Base-by-base conservation (phyloP, 345 rosid species). In the Ceriops decandra region DNA sequence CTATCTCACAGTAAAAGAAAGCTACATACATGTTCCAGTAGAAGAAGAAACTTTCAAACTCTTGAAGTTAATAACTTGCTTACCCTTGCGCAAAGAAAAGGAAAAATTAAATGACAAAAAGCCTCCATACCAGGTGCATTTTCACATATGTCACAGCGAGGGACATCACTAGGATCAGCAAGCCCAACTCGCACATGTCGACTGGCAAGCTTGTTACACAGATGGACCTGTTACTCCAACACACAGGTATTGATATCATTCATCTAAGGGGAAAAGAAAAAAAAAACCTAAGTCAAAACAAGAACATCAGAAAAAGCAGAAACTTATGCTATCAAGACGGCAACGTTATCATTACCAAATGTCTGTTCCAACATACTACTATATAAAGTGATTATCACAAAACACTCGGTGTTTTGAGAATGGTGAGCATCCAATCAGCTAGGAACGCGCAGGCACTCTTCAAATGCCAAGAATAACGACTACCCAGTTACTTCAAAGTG, bases 1-100 rank as follows among this genome's bases (percentile, higher is more conserved):
- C 91, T 81, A 88, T 80, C 83, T 86, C 91, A 77, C 96, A 90
- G 74, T 83, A 90, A 88, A 90, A 90, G 88, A 90, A 90, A 64
- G 91, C 96, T 86, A 70, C 79, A 72, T 28, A 62, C 79, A 77
- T 28, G 35, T 64, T 78, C 67, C 73, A 64, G 64, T 66, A 21
- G 26, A 72, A 52, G 27, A 28, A 69, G 22, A 53, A 57, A 73
- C 61, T 65, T 69, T 76, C 77, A 74, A 79, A 64, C 26, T 49
- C 64, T n/a, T 10, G 1, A 59, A 16, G 6, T 47, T 47, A 58
- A 67, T 33, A 42, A 42, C 0, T 17, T 42, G 49, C 49, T 3
- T 42, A 42, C 49, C 15, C 49, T 42, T 3, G 49, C 49, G 3
- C 17, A 42, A 26, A 52, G 27, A 60, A 59, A 52, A 32, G 30